Conservation (phyloP, 192 early-diverging fungal genomes). For the Podochytrium sp. region DNA sequence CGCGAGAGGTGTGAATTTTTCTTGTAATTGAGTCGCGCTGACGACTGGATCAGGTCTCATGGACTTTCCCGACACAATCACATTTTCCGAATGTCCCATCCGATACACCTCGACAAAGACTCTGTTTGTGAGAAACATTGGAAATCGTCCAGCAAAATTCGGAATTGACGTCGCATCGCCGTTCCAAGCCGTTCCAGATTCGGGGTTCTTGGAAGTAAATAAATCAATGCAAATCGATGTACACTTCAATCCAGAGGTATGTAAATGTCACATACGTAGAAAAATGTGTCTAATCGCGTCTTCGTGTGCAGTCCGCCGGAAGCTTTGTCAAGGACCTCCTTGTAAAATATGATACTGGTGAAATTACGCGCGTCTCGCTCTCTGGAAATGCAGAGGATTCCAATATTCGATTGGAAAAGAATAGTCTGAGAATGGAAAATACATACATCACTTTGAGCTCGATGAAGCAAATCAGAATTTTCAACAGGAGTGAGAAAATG, state of each 20-base stretch:
- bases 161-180: constrained; percentile 37
- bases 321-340: constrained; percentile 42
- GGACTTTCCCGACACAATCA: constrained; percentile 59
- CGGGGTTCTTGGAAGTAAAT: constrained; percentile 44
- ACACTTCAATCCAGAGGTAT: constrained; percentile 52
- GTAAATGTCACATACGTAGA: constrained; percentile 11
- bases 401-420: constrained; percentile 58
- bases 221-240: constrained; percentile 56
- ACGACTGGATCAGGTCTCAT: constrained; percentile 46
- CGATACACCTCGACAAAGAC: constrained; percentile 42
- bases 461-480: constrained; percentile 48
- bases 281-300: neutral
- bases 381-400: constrained; percentile 53
- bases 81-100: constrained; percentile 53
- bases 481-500: constrained; percentile 57
- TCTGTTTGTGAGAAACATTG: constrained; percentile 62
- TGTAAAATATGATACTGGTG: constrained; percentile 58
- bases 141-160: constrained; percentile 55
- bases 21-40: neutral
- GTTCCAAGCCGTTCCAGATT: constrained; percentile 44
- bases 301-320: constrained; percentile 43
- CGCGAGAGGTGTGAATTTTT: constrained; percentile 45
- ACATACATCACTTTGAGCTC: constrained; percentile 58
- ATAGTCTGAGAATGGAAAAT: constrained; percentile 47
- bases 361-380: constrained; percentile 39